Evolutionary conservation across 106 monocot species (phyloP).

Genomic region (Dioscorea zingiberensis): DNA sequence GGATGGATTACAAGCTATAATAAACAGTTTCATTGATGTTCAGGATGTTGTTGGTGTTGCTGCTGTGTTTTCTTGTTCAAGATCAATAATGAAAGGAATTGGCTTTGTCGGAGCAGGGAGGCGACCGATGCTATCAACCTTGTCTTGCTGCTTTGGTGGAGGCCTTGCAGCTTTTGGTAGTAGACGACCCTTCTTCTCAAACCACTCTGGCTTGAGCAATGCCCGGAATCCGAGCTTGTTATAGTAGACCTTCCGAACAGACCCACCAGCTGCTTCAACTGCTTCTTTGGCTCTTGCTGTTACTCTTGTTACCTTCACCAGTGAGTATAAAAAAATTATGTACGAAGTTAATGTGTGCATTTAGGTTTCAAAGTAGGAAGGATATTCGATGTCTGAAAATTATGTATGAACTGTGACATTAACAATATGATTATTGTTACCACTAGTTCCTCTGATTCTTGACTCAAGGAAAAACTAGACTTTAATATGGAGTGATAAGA

Average conservation of each 20-base stretch:
- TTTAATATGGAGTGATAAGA: too few species aligned
- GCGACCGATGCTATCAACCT: conserved; percentile 83
- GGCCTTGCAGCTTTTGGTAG: conserved; percentile 83
- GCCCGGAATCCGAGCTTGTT: conserved; percentile 87
- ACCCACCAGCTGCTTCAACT: conserved; percentile 88
- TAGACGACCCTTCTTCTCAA: conserved; percentile 86
- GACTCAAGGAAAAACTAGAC: too few species aligned
- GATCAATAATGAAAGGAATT: conserved; percentile 49
- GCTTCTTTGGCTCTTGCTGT: conserved; percentile 83
- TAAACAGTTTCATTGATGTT: too few species aligned
- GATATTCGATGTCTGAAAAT: too few species aligned
- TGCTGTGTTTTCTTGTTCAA: conserved; percentile 13
- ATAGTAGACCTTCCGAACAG: conserved; percentile 88
- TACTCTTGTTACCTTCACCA: conserved; percentile 68
- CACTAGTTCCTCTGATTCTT: too few species aligned
- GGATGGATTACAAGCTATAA: too few species aligned
- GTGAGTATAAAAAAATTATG: too few species aligned
- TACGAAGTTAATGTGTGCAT: too few species aligned
- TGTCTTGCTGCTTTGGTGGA: conserved; percentile 80
- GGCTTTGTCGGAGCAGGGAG: conserved; percentile 93
- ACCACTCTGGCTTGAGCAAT: conserved; percentile 90
- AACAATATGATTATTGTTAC: too few species aligned
- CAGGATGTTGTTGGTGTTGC: not conserved
- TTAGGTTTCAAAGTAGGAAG: too few species aligned
- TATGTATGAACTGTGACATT: too few species aligned